Evolutionary conservation across 176 grass and related monocot species (phyloP).

Genomic region (Cenchrus fungigraminus): DNA sequence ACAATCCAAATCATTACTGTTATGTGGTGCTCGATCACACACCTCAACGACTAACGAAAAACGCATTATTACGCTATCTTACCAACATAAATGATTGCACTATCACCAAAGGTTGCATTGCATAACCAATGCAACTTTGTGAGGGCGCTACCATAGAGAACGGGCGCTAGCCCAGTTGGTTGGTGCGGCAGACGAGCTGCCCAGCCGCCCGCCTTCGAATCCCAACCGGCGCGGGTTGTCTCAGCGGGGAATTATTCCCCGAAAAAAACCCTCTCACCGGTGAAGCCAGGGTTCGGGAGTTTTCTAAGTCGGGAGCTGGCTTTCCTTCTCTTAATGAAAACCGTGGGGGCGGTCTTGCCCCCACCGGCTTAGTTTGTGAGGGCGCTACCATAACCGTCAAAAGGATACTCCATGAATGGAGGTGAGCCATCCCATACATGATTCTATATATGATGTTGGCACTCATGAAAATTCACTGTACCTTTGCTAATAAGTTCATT

Average conservation of each 20-base stretch:
- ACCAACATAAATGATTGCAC: constrained; percentile 17
- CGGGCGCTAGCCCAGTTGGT: too few species aligned
- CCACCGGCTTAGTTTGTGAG: not conserved
- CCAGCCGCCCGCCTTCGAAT: too few species aligned
- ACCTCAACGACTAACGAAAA: constrained; percentile 18
- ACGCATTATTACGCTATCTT: not conserved
- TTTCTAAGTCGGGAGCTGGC: too few species aligned
- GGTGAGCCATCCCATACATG: not conserved
- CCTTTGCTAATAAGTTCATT: not conserved
- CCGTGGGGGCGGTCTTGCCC: too few species aligned
- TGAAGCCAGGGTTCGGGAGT: too few species aligned
- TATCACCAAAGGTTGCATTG: not conserved
- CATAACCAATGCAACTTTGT: not conserved
- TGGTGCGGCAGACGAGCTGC: too few species aligned
- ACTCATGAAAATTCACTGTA: constrained; percentile 20
- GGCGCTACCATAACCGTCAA: not conserved
- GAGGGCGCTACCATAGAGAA: not conserved
- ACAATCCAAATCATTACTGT: too few species aligned
- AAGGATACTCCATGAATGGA: not conserved
- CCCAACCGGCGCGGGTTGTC: too few species aligned
- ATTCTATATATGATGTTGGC: not conserved
- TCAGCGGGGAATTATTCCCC: too few species aligned
- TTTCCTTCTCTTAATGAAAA: too few species aligned
- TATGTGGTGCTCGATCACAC: not conserved
- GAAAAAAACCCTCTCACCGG: too few species aligned